Evolutionary conservation across 371 early-diverging fungal genomes (phyloP).

Genomic region (Syncephalis plumigaleata): DNA sequence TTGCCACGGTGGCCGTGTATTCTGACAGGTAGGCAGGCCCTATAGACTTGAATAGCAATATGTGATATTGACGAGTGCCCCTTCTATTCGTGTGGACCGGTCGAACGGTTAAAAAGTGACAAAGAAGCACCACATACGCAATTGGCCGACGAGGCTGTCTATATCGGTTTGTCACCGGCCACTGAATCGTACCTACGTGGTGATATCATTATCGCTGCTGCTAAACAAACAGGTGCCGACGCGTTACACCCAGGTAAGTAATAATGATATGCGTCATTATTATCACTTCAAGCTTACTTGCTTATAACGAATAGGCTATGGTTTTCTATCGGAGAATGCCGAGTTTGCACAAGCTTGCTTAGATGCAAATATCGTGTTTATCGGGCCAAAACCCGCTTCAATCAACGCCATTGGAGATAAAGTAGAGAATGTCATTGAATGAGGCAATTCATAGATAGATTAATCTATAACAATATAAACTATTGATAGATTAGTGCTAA

Average conservation of each 20-base stretch:
- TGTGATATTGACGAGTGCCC: not conserved
- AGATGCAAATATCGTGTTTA: conserved; percentile 41
- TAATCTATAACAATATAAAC: conserved; percentile 9
- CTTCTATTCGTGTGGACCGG: not conserved
- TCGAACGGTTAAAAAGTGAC: conserved; percentile 41
- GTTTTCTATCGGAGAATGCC: conserved; percentile 73
- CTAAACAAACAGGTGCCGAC: conserved; percentile 42
- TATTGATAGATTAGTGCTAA: conserved; percentile 20
- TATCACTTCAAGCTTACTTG: too few species aligned
- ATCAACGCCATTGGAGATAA: conserved; percentile 91
- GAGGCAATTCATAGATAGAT: conserved; percentile 4
- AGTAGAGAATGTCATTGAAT: conserved; percentile 26
- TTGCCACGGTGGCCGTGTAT: conserved; percentile 64
- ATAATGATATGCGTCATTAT: not conserved
- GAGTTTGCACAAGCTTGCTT: conserved; percentile 46
- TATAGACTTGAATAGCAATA: too few species aligned
- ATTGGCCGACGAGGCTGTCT: conserved; percentile 65
- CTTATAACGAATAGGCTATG: conserved; percentile 33
- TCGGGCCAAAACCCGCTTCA: conserved; percentile 53
- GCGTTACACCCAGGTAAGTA: conserved; percentile 52
- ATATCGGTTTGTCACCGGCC: conserved; percentile 52
- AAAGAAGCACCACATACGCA: conserved; percentile 60
- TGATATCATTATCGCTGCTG: conserved; percentile 37
- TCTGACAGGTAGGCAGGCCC: conserved; percentile 19
- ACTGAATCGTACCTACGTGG: conserved; percentile 49